These are phyloP conservation scores for Cadophora sp. DNA, from an alignment of 2,329 filamentous ascomycete species.

Conservation along the genomic window DNA sequence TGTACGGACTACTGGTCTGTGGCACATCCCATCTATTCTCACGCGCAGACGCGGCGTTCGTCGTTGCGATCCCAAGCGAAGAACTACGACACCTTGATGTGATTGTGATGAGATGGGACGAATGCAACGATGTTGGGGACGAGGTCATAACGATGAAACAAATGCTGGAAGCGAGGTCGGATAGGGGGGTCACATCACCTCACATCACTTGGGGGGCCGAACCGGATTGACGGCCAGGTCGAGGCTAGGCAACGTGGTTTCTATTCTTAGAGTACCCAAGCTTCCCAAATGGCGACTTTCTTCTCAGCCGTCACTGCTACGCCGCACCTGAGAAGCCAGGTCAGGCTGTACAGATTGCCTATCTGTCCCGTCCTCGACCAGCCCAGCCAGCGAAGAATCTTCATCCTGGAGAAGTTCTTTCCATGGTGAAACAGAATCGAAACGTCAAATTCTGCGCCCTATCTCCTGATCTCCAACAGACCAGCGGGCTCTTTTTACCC, in stretches of 20 bases:
- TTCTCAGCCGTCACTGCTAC: neutral
- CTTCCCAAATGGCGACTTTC: slow-evolving; percentile 9
- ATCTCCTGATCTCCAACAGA: slow-evolving; percentile 14
- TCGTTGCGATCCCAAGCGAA: slow-evolving; percentile 1
- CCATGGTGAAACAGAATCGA: slow-evolving; percentile 34
- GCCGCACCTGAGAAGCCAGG: neutral
- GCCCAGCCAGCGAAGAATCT: neutral
- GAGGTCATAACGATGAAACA: slow-evolving; percentile 24
- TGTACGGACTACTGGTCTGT: neutral
- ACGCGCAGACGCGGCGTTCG: slow-evolving; percentile 9
- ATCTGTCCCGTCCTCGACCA: slow-evolving; percentile 2
- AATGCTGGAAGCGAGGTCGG: slow-evolving; percentile 3
- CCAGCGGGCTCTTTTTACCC: slow-evolving; percentile 4
- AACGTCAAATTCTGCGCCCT: slow-evolving; percentile 22
- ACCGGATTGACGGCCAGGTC: slow-evolving; percentile 14
- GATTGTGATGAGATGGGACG: slow-evolving; percentile 5
- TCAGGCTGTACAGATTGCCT: neutral
- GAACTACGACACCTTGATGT: neutral
- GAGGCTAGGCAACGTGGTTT: slow-evolving; percentile 30
- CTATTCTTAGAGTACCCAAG: slow-evolving; percentile 27
- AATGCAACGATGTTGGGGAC: neutral
- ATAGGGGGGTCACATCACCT: slow-evolving; percentile 9
- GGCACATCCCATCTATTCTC: neutral
- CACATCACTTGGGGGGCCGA: slow-evolving; percentile 1
- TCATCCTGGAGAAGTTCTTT: neutral